Base-by-base conservation (phyloP, 1,284 basidiomycete species). In the Austroboletus novae-zelandiae region DNA sequence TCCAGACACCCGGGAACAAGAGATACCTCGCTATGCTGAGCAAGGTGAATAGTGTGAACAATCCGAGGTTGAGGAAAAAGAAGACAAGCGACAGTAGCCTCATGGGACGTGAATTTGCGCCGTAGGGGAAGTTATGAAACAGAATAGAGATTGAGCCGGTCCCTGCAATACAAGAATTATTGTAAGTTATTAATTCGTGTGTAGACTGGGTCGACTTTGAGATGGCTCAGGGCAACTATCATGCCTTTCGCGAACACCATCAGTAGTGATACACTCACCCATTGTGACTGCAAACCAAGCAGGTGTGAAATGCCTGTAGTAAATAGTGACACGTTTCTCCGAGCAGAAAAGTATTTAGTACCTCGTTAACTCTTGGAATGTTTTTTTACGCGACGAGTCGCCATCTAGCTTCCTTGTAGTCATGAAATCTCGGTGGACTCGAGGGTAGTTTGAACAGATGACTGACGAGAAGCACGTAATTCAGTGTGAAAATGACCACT, bases 61-160 rank as follows among this genome's bases (percentile, higher is more conserved):
- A 67, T 9, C 73, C 54, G 18, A 89, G 64, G 61, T 91, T 86
- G 50, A 91, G 69, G 55, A 83, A 78, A 63, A 90, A 87, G 59
- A 91, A 74, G 34, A 77, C 68, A 20, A 81, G 64, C 30, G 77
- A 74, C 45, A 79, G 56, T 29, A 68, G 58, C 48, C 71, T 71
- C 70, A 82, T 72, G 15, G 68, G 57, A 8, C 55, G 53, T 9
- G 73, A 71, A 34, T 67, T 62, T 47, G 61, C 60, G 2, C 73
- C 78, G 55, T 81, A 83, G 2, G 83, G 81, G 60, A 81, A 83
- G 15, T 60, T 69, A 43, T 74, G 68, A 57, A 83, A 77, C 37
- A 84, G 69, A 27, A 73, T 71, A 57, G 79, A 76, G 14, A 84
- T 72, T 14, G 76, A 70, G 7, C 81, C 81, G 13, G 81, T 84